Conservation (phyloP, 352 stramenopile species). For the Globisporangium megalacanthum region DNA sequence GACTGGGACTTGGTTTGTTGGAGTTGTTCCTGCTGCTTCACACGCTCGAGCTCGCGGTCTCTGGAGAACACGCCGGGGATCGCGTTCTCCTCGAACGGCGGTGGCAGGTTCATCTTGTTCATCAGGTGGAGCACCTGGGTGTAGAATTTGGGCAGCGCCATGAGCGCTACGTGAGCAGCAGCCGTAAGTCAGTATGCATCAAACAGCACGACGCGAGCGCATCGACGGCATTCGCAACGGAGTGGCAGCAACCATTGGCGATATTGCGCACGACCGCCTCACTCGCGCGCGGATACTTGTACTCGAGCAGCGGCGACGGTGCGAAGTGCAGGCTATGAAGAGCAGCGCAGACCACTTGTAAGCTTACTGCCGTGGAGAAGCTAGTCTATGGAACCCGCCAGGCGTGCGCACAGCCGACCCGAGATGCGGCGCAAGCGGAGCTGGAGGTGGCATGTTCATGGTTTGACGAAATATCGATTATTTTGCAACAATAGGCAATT, state of each 20-base stretch:
- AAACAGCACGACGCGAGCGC: not conserved
- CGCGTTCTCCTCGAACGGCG: slow-evolving; percentile 63
- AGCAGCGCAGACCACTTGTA: too few species aligned
- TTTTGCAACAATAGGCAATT: too few species aligned
- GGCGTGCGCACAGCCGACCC: slow-evolving; percentile 27
- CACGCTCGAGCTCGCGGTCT: slow-evolving; percentile 9
- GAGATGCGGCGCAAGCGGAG: slow-evolving; percentile 64
- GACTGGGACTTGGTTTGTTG: not conserved
- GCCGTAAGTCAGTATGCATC: too few species aligned
- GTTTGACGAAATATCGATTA: too few species aligned
- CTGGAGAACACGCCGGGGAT: slow-evolving; percentile 64
- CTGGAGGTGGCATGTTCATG: too few species aligned
- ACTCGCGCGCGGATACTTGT: slow-evolving; percentile 82
- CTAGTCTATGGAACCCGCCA: too few species aligned
- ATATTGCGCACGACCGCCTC: slow-evolving; percentile 82
- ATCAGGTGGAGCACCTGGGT: slow-evolving; percentile 89
- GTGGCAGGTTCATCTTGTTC: slow-evolving; percentile 90
- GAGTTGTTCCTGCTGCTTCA: not conserved
- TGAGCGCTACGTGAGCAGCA: slow-evolving; percentile 42
- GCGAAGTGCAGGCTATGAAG: slow-evolving; percentile 70
- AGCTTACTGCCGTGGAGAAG: too few species aligned
- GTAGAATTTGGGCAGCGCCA: slow-evolving; percentile 85
- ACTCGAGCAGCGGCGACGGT: slow-evolving; percentile 75
- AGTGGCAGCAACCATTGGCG: slow-evolving; percentile 54
- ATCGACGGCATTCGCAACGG: not conserved